A percentile compares a stretch with the other conserved stretches of the same genome.
These are phyloP conservation scores for Stagonosporopsis vannaccii DNA, from an alignment of 2,329 filamentous ascomycete species.

Conservation along the genomic window DNA sequence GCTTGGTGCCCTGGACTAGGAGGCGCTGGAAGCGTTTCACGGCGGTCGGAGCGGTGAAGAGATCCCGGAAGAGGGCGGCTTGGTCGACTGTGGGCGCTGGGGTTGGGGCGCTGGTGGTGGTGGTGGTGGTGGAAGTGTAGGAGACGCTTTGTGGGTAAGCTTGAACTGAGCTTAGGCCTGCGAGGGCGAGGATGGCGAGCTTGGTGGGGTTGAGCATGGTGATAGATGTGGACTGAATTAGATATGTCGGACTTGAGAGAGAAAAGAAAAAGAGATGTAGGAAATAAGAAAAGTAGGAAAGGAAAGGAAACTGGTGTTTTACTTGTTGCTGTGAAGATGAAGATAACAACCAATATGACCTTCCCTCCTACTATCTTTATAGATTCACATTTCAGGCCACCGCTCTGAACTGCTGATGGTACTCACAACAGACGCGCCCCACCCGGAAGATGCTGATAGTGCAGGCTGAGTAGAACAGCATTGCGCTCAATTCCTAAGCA, in stretches of 20 bases:
- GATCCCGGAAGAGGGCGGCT: slow-evolving; percentile 37
- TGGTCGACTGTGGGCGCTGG: slow-evolving; percentile 29
- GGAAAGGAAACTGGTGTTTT: slow-evolving; percentile 31
- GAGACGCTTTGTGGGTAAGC: slow-evolving; percentile 38
- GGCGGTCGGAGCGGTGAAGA: slow-evolving; percentile 44
- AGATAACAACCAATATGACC: slow-evolving; percentile 26
- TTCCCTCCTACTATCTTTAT: slow-evolving; percentile 34
- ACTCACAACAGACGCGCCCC: slow-evolving; percentile 3
- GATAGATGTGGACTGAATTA: slow-evolving; percentile 19
- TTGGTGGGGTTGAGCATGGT: slow-evolving; percentile 49
- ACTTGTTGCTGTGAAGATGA: slow-evolving; percentile 37
- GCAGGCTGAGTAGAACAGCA: slow-evolving; percentile 19
- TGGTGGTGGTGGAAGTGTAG: slow-evolving; percentile 14
- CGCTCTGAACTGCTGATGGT: neutral
- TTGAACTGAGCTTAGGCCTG: slow-evolving; percentile 38
- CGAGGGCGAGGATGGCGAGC: slow-evolving; percentile 43
- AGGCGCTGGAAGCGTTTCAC: slow-evolving; percentile 51
- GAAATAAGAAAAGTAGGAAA: slow-evolving; percentile 24
- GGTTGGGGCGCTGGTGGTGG: slow-evolving; percentile 13
- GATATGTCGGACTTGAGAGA: neutral
- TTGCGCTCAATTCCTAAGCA: slow-evolving; percentile 4
- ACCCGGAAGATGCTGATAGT: slow-evolving; percentile 13
- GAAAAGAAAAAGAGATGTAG: slow-evolving; percentile 23
- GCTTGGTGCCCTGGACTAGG: slow-evolving; percentile 39
- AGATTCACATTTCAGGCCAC: slow-evolving; percentile 10